Base-by-base conservation (phyloP, 495 filamentous ascomycete genomes). In the Saxophila tyrrhenica region DNA sequence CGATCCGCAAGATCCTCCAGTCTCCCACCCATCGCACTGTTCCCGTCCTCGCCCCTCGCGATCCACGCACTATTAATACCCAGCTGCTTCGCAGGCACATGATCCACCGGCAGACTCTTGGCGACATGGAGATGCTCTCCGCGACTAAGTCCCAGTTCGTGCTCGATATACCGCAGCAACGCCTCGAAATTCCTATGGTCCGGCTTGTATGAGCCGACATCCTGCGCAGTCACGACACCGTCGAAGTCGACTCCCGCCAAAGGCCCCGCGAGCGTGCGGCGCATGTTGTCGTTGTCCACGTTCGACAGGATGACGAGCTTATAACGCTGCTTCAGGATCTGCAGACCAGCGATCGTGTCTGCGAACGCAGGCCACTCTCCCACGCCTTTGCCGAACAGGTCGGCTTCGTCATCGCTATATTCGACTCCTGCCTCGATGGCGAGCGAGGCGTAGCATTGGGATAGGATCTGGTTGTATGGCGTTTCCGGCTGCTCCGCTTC, bases 121-220 rank as follows among this genome's bases (percentile, higher is more conserved):
- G 85, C 87, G 1, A 82, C 82, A 63, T 86, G 80, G 64, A 86
- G 58, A 35, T 91, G 67, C 61, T 81, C 70, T 0, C 65, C 72
- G 50, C 70, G 71, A 20, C 72, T 69, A 7, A 77, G 64, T 0
- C 75, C 81, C 54, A 86, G 77, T 7, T 77, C 73, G n/a, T 60
- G 55, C 62, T 76, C 65, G 19, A 78, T 73, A 10, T 75, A 70
- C 10, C 53, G 46, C 21, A 87, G 69, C 66, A 89, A 64, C 53
- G 83, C 85, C 50, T 73, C 65, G 59, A 91, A 94, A 58, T 88
- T 89, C 35, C 55, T 54, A 29, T 69, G 61, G 54, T 74, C 70
- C 0, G 87, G 87, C 71, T 90, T 92, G 65, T 92, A 92, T 9
- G 69, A 72, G 10, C 87, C 85, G 25, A 90, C 78, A 42, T 83